Conservation (phyloP, 176 grass and related monocot species). For the Rhipidocladum racemiflorum region DNA sequence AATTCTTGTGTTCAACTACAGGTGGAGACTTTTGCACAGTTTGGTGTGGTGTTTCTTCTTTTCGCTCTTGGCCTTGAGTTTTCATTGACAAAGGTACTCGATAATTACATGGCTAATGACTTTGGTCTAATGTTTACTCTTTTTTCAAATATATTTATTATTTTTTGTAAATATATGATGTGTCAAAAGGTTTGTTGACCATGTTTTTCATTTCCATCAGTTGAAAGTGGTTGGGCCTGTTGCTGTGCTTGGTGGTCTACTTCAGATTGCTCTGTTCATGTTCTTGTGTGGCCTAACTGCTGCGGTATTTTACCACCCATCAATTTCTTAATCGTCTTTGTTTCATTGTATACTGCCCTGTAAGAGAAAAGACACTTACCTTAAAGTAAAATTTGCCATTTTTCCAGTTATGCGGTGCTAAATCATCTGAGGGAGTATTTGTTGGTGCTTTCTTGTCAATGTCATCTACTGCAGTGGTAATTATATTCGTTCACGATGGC, state of each 20-base stretch:
- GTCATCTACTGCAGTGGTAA: constrained; percentile 99
- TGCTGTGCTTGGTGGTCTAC: constrained; percentile 91
- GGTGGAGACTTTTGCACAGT: constrained; percentile 99
- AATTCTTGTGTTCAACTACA: constrained; percentile 43
- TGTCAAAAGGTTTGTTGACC: constrained; percentile 16
- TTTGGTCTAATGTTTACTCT: background rate
- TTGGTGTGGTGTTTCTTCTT: constrained; percentile 99
- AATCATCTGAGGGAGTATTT: constrained; percentile 88
- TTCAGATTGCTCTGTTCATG: constrained; percentile 98
- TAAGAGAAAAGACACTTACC: constrained; percentile 2
- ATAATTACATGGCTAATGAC: constrained; percentile 1
- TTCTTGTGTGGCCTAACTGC: constrained; percentile 96
- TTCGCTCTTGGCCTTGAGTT: constrained; percentile 97
- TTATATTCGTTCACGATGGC: constrained; percentile 30
- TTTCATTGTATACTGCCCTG: constrained; percentile 8
- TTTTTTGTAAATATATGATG: constrained; percentile 9
- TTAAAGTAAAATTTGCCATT: constrained; percentile 13
- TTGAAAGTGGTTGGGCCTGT: constrained; percentile 83
- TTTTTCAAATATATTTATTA: constrained; percentile 15
- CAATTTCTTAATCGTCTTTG: constrained; percentile 16
- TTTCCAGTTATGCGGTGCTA: constrained; percentile 81
- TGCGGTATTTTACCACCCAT: constrained; percentile 43
- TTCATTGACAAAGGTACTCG: constrained; percentile 81
- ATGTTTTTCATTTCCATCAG: constrained; percentile 47
- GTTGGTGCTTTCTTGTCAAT: constrained; percentile 98